Percentiles rank a stretch among this genome's conserved stretches.
phyloP scores from a whole-genome alignment of 1,284 basidiomycete genomes.

The Grifola frondosa region DNA sequence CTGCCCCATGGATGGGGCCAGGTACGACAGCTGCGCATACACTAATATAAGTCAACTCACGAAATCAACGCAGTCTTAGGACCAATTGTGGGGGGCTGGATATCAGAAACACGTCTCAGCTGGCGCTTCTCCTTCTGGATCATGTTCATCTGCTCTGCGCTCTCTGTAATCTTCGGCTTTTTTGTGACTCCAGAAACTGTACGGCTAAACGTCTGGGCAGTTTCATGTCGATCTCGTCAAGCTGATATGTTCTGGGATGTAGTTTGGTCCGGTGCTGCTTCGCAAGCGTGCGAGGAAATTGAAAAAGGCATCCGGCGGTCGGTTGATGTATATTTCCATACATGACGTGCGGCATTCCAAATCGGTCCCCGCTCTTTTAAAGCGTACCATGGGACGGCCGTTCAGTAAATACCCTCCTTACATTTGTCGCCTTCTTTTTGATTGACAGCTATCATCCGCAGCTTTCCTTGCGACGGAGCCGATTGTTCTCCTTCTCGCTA shows the following conservation, averaged over 20 bases:
- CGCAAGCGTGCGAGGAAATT: slow-evolving; percentile 55
- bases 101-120: slow-evolving; percentile 48
- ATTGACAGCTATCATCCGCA: slow-evolving; percentile 25
- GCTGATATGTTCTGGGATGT: not conserved
- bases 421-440: not conserved
- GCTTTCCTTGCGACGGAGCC: slow-evolving; percentile 68
- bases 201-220: slow-evolving; percentile 14
- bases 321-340: slow-evolving; percentile 49
- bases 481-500: slow-evolving; percentile 63
- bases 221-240: not conserved
- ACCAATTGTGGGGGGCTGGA: slow-evolving; percentile 65
- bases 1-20: slow-evolving; percentile 74
- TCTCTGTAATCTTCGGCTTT: slow-evolving; percentile 48
- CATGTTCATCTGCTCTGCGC: slow-evolving; percentile 55
- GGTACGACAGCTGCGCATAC: slow-evolving; percentile 36
- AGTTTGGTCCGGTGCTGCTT: slow-evolving; percentile 70
- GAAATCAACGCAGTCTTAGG: slow-evolving; percentile 44
- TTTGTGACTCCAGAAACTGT: slow-evolving; percentile 53
- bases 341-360: slow-evolving; percentile 52
- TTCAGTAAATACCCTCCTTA: slow-evolving; percentile 43
- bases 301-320: slow-evolving; percentile 43
- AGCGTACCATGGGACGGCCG: slow-evolving; percentile 54
- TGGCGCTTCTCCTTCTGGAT: slow-evolving; percentile 78
- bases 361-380: slow-evolving; percentile 40
- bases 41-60: not conserved